Evolutionary conservation across 2,329 filamentous ascomycete genomes (phyloP).

Genomic region (Hirsutella minnesotensis): DNA sequence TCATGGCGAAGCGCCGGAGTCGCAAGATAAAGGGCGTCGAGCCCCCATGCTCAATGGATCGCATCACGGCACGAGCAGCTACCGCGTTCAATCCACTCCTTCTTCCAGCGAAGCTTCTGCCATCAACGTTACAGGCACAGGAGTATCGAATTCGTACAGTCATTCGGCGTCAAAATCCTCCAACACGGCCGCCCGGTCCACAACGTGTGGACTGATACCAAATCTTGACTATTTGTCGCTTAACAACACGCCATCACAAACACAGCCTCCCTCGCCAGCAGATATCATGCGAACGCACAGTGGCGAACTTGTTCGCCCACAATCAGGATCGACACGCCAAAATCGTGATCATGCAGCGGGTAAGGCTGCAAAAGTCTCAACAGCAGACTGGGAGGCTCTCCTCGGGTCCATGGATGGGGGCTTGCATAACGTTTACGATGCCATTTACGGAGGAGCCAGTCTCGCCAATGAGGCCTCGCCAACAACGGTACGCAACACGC

Average conservation of each 20-base stretch:
- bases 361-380: slow-evolving; percentile 36
- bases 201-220: slow-evolving; percentile 11
- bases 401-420: slow-evolving; percentile 71
- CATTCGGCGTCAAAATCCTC: slow-evolving; percentile 32
- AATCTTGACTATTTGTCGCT: slow-evolving; percentile 51
- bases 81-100: too few species aligned
- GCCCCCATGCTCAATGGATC: slow-evolving; percentile 38
- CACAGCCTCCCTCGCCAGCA: slow-evolving; percentile 36
- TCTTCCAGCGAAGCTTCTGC: too few species aligned
- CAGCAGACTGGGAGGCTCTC: slow-evolving; percentile 72
- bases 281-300: slow-evolving; percentile 28
- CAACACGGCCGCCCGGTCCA: slow-evolving; percentile 20
- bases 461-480: slow-evolving; percentile 33
- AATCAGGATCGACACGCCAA: slow-evolving; percentile 1
- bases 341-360: slow-evolving; percentile 5
- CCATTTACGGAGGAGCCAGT: slow-evolving; percentile 60
- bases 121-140: slow-evolving; percentile 1
- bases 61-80: slow-evolving; percentile 16
- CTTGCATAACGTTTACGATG: slow-evolving; percentile 72
- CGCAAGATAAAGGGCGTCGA: slow-evolving; percentile 46
- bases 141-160: slow-evolving; percentile 31
- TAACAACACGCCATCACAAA: slow-evolving; percentile 31
- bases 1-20: slow-evolving; percentile 39
- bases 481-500: slow-evolving; percentile 19
- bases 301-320: neutral